Evolutionary conservation across 306 rosid species (phyloP).

Genomic region (Alnus rubra): DNA sequence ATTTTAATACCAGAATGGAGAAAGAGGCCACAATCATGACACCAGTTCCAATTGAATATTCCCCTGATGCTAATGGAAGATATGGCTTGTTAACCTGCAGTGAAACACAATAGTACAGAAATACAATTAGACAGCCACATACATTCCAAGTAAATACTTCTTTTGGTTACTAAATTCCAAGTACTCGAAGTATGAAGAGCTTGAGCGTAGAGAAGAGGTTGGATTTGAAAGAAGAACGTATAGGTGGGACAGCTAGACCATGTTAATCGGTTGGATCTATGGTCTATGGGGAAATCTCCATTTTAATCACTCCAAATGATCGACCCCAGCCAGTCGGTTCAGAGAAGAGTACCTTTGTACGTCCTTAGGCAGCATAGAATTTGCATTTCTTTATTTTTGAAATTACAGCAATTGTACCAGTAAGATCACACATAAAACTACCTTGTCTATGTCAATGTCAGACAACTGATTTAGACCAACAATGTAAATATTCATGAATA

Average conservation of each 20-base stretch:
- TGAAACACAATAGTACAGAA: slow-evolving; percentile 18
- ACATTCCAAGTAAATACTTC: background rate
- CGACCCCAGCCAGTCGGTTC: background rate
- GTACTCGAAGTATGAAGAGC: background rate
- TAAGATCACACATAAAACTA: slow-evolving; percentile 27
- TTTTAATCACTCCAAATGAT: background rate
- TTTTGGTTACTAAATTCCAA: background rate
- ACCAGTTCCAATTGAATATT: slow-evolving; percentile 81
- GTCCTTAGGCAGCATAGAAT: background rate
- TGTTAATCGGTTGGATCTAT: too few species aligned
- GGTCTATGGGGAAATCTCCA: background rate
- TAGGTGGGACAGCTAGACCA: too few species aligned
- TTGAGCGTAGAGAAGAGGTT: background rate
- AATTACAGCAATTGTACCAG: slow-evolving; percentile 10
- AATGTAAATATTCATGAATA: slow-evolving; percentile 89
- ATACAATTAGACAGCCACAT: slow-evolving; percentile 21
- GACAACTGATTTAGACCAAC: slow-evolving; percentile 91
- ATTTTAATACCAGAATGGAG: slow-evolving; percentile 62
- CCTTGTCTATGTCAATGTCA: slow-evolving; percentile 97
- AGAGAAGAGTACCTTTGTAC: background rate
- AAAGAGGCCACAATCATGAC: slow-evolving; percentile 62
- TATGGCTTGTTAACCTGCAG: slow-evolving; percentile 94
- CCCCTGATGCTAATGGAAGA: slow-evolving; percentile 99
- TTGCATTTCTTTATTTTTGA: background rate
- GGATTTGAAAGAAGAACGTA: too few species aligned